phyloP scores from a whole-genome alignment of 257 asterid genomes.

The Nicotiana tabacum region DNA sequence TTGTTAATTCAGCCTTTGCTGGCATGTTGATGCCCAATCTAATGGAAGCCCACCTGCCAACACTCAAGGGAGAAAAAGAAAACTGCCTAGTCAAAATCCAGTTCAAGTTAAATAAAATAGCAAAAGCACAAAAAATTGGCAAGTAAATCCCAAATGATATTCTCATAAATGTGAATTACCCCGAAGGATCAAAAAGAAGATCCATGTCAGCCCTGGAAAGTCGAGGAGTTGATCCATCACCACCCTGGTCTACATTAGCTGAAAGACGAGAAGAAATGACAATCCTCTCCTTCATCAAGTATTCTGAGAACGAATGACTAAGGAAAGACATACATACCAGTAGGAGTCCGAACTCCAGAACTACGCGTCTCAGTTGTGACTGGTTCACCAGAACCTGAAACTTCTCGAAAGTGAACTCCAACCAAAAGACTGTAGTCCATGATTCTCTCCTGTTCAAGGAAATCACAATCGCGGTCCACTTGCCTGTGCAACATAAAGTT shows the following conservation, averaged over 20 bases:
- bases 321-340: conserved; percentile 25
- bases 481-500: conserved; percentile 49
- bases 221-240: conserved; percentile 32
- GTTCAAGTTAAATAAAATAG: neutral
- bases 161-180: conserved; percentile 24
- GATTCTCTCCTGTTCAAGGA: conserved; percentile 88
- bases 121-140: neutral
- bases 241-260: conserved; percentile 30
- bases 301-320: neutral
- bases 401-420: conserved; percentile 76
- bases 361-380: conserved; percentile 23
- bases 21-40: conserved; percentile 62
- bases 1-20: conserved; percentile 69
- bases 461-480: conserved; percentile 83
- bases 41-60: conserved; percentile 38
- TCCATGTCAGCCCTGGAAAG: conserved; percentile 32
- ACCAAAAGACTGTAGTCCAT: conserved; percentile 94
- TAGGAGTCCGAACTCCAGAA: conserved; percentile 24
- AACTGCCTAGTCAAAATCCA: neutral
- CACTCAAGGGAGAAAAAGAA: neutral
- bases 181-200: conserved; percentile 25
- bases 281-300: neutral
- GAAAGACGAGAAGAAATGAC: neutral
- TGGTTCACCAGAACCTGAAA: conserved; percentile 59
- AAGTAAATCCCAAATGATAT: neutral